These are phyloP conservation scores for Yarrowia divulgata DNA, from an alignment of 805 yeast species.

Conservation along the genomic window DNA sequence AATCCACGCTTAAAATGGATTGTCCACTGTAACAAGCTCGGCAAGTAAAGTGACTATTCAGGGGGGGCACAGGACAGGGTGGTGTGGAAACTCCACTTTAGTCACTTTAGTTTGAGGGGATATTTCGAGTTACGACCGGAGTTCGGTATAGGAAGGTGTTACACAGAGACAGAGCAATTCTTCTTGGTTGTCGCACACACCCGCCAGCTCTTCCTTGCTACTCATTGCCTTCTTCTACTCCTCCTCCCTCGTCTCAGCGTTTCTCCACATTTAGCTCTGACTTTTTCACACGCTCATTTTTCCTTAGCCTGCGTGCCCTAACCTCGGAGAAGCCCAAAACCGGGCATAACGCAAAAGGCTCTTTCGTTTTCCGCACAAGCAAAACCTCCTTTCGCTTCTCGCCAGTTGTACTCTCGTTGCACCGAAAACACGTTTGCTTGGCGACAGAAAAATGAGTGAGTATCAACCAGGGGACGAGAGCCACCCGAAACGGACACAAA, in stretches of 20 bases:
- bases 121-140: neutral
- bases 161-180: no score
- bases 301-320: conserved; percentile 24
- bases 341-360: conserved; percentile 31
- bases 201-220: no score
- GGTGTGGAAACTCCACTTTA: no score
- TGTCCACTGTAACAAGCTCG: neutral
- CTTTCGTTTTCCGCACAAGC: conserved; percentile 31
- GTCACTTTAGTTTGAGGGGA: conserved; percentile 2
- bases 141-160: no score
- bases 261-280: neutral
- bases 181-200: no score
- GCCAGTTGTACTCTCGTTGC: conserved; percentile 38
- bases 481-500: neutral
- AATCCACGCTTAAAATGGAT: conserved; percentile 19
- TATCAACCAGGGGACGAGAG: neutral
- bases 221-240: no score
- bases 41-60: conserved; percentile 13
- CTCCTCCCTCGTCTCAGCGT: neutral
- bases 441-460: conserved; percentile 39
- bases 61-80: neutral
- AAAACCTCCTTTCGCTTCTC: conserved; percentile 37
- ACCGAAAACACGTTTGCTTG: conserved; percentile 27
- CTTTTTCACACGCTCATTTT: conserved; percentile 31
- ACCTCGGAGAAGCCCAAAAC: conserved; percentile 31